Evolutionary conservation across 345 rosid species (phyloP), one percentile per base, ranked within the genome.

Genomic region (Rhodamnia argentea): DNA sequence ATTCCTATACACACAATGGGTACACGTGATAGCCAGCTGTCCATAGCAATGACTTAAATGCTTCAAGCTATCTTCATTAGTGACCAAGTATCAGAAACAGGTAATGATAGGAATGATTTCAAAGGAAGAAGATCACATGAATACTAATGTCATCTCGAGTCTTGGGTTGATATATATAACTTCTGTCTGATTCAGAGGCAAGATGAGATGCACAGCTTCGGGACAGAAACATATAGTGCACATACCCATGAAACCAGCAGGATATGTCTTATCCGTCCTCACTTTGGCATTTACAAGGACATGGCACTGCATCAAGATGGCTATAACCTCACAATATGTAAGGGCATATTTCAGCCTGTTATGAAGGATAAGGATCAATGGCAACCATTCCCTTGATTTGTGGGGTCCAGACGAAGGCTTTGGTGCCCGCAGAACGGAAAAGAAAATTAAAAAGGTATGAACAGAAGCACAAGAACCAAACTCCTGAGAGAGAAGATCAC

Each of bases 391-490:
- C 88, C 97, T 93, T 7, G 98, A 93, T 84, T 95, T 93, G 90
- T 95, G 98, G 57, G 98, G 98, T 56, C 98, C 98, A 53, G 97
- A 95, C 13, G 98, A 94, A 7, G 98, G 97, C 89, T 95, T 95
- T 76, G 98, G 98, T 37, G 98, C 98, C 98, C 94, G 76, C 53
- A 85, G 37, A 86, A 83, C 32, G 5, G 74, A 55, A 62, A 13
- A 27, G 74, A 83, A 3, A n/a, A 16, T 44, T 52, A 53, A 22
- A 51, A 13, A 52, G 37, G 23, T 18, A 52, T 55, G 22, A 53
- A 15, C 16, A 4, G 76, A 14, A 23, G 26, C 22, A 86, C 58
- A n/a, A 53, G 15, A 22, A 78, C 26, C 52, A 40, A 24, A 27
- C 23, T 29, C 56, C 11, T 7, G 9, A 32, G n/a, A 29, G 53